phyloP scores from a whole-genome alignment of 1,284 basidiomycete species.

The Meira nashicola region DNA sequence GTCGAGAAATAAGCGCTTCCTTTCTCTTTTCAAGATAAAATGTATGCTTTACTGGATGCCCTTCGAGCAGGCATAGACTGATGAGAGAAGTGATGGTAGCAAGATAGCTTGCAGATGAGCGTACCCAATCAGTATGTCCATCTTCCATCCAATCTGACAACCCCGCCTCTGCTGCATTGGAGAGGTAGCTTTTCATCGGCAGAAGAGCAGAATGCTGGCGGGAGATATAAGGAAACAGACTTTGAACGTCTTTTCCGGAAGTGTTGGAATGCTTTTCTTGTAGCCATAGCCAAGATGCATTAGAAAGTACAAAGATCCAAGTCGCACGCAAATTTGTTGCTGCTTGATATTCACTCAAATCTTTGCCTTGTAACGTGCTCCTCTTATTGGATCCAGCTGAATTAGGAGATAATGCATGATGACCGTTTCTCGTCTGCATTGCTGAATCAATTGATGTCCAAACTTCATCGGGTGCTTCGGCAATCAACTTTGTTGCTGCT shows the following conservation, averaged over 20 bases:
- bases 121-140: neutral
- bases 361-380: conserved; percentile 19
- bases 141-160: conserved; percentile 1
- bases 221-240: conserved; percentile 33
- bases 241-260: conserved; percentile 21
- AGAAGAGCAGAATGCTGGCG: conserved; percentile 33
- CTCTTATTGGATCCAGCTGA: conserved; percentile 14
- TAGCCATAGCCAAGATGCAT: conserved; percentile 26
- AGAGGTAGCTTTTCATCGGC: conserved; percentile 26
- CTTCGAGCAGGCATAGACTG: neutral
- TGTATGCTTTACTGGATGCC: neutral
- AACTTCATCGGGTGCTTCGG: conserved; percentile 36
- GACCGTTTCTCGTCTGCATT: too few relatives aligned
- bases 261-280: conserved; percentile 10
- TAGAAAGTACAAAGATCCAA: conserved; percentile 32
- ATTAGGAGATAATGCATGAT: neutral
- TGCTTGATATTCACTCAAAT: conserved; percentile 2
- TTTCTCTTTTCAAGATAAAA: neutral
- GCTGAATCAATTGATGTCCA: conserved; percentile 32
- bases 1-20: neutral
- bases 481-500: conserved; percentile 31
- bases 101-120: neutral
- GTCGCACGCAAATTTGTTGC: conserved; percentile 20
- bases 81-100: neutral
- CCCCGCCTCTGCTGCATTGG: neutral